Evolutionary conservation across 306 rosid species (phyloP).

Genomic region (Vicia villosa): DNA sequence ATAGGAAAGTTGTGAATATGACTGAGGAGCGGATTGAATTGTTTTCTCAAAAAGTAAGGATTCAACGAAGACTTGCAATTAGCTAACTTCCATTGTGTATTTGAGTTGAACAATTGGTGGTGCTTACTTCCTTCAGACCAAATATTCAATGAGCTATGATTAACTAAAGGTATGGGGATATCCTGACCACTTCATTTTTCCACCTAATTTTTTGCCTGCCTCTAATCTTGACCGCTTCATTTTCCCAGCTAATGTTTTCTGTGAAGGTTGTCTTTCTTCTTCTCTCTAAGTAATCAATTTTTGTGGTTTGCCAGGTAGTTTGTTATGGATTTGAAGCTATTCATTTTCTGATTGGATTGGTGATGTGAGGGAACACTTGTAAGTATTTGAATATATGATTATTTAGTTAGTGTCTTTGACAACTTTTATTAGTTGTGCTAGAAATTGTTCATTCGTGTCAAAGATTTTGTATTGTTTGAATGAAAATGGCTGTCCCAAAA

Average conservation of each 20-base stretch:
- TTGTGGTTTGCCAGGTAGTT: constrained; percentile 53
- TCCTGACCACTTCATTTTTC: neutral
- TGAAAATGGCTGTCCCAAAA: constrained; percentile 43
- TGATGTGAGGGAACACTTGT: constrained; percentile 46
- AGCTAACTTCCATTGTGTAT: constrained; percentile 39
- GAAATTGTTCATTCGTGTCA: constrained; percentile 61
- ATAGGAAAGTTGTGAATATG: constrained; percentile 42
- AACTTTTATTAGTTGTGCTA: constrained; percentile 47
- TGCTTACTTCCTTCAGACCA: constrained; percentile 54
- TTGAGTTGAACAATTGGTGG: constrained; percentile 39
- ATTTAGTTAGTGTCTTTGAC: constrained; percentile 49
- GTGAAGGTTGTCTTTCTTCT: constrained; percentile 21
- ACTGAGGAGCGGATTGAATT: constrained; percentile 36
- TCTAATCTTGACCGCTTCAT: neutral
- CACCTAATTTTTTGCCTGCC: neutral
- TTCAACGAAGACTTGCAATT: constrained; percentile 40
- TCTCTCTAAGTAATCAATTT: constrained; percentile 46
- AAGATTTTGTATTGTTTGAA: constrained; percentile 54
- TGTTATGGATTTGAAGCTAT: constrained; percentile 50
- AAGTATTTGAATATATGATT: constrained; percentile 48
- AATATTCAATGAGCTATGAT: constrained; percentile 34
- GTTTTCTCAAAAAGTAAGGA: constrained; percentile 27
- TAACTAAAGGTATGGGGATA: constrained; percentile 53
- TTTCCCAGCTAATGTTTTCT: neutral
- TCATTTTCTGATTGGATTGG: constrained; percentile 51